phyloP scores from a whole-genome alignment of 305 asterid species.

The Fraxinus sp. region DNA sequence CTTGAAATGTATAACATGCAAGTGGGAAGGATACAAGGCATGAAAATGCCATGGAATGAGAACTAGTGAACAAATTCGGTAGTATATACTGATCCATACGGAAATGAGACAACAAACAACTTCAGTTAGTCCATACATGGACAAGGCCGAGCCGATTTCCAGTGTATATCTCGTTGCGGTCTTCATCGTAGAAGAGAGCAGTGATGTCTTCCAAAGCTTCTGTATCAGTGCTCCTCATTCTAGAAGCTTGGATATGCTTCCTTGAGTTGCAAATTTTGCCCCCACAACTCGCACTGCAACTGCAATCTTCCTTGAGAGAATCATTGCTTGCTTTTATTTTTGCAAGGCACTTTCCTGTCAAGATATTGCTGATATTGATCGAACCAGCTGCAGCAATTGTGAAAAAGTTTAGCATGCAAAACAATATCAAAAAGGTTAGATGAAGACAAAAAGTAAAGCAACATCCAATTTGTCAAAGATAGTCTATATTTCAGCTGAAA shows the following conservation, averaged over 20 bases:
- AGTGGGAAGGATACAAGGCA: slow-evolving; percentile 13
- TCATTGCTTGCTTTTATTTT: slow-evolving; percentile 71
- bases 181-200: slow-evolving; percentile 93
- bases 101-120: slow-evolving; percentile 24
- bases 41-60: slow-evolving; percentile 8
- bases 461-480: neutral
- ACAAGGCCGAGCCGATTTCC: slow-evolving; percentile 84
- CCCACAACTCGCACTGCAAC: slow-evolving; percentile 49
- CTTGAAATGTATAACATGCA: slow-evolving; percentile 18
- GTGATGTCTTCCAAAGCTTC: slow-evolving; percentile 94
- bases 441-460: neutral
- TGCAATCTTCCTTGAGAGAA: slow-evolving; percentile 52
- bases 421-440: neutral
- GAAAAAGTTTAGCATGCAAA: slow-evolving; percentile 5
- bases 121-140: slow-evolving; percentile 91
- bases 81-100: slow-evolving; percentile 10
- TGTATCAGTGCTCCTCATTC: slow-evolving; percentile 64
- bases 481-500: neutral
- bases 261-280: slow-evolving; percentile 55
- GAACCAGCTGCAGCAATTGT: slow-evolving; percentile 67
- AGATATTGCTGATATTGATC: slow-evolving; percentile 82
- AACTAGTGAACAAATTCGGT: neutral
- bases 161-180: slow-evolving; percentile 90
- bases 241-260: slow-evolving; percentile 48
- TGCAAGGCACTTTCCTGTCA: slow-evolving; percentile 92